A percentile compares a stretch with the other conserved stretches of the same genome.
Conservation (phyloP, 805 yeast species). For the Candida ortonii region DNA sequence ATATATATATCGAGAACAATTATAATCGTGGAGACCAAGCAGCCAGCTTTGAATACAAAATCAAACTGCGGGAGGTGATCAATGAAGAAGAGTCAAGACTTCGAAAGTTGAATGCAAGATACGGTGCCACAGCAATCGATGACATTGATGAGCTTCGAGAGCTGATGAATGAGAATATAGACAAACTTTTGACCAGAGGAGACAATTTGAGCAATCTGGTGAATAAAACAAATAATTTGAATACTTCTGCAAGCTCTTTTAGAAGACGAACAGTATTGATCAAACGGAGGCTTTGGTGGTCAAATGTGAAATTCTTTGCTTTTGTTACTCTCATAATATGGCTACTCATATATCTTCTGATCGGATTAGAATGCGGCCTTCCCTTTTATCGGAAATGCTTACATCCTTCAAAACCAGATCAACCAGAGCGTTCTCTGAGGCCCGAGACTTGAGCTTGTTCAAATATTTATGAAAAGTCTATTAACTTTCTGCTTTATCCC, state of each 20-base stretch:
- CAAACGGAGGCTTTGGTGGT: slow-evolving; percentile 69
- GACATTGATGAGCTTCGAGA: slow-evolving; percentile 66
- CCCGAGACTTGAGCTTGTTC: background rate
- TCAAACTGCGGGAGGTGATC: slow-evolving; percentile 54
- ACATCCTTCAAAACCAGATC: slow-evolving; percentile 30
- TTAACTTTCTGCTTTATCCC: no score
- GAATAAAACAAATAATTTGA: slow-evolving; percentile 74
- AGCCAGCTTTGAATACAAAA: slow-evolving; percentile 45
- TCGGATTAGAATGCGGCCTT: slow-evolving; percentile 53
- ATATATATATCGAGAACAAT: slow-evolving; percentile 37
- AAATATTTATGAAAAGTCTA: background rate
- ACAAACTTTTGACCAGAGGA: slow-evolving; percentile 69
- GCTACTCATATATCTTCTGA: slow-evolving; percentile 41
- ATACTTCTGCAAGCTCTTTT: slow-evolving; percentile 63
- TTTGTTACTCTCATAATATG: slow-evolving; percentile 25
- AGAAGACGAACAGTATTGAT: slow-evolving; percentile 64
- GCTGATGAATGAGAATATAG: slow-evolving; percentile 71
- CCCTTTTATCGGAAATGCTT: slow-evolving; percentile 46
- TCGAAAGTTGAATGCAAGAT: slow-evolving; percentile 36
- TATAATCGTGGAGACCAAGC: slow-evolving; percentile 24
- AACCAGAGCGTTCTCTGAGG: slow-evolving; percentile 18
- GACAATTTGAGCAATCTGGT: slow-evolving; percentile 71
- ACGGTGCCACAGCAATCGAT: slow-evolving; percentile 35
- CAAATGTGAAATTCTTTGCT: slow-evolving; percentile 46
- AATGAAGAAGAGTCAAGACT: slow-evolving; percentile 49